Evolutionary conservation across 140 eudicot genomes (phyloP).

Genomic region (Erigeron philadelphicus): DNA sequence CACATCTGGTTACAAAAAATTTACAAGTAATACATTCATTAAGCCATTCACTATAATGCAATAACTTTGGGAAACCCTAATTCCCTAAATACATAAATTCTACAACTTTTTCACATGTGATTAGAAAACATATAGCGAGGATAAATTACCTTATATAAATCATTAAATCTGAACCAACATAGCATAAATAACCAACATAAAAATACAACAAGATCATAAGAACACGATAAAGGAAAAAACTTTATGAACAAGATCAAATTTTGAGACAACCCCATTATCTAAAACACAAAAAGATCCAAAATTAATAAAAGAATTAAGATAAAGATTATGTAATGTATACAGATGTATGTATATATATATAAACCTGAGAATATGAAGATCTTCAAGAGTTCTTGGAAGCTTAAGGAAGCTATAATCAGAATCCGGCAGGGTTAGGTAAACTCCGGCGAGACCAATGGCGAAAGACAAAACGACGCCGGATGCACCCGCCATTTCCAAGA

Average conservation of each 20-base stretch:
- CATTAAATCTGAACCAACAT: too few relatives aligned
- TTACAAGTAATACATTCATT: too few relatives aligned
- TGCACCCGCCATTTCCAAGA: conserved; percentile 51
- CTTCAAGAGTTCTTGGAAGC: conserved; percentile 74
- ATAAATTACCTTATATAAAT: background rate
- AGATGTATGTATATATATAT: background rate
- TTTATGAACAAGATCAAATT: conserved; percentile 15
- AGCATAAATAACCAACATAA: too few relatives aligned
- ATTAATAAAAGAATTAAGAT: background rate
- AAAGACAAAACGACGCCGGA: conserved; percentile 51
- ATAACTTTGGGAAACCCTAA: conserved; percentile 1
- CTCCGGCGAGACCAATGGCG: conserved; percentile 52
- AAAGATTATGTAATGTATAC: background rate
- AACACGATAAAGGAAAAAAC: background rate
- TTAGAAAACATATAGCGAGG: too few relatives aligned
- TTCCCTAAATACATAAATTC: background rate
- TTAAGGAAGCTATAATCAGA: conserved; percentile 90
- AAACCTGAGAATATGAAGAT: conserved; percentile 73
- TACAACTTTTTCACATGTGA: too few relatives aligned
- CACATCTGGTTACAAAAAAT: too few relatives aligned
- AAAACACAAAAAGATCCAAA: conserved; percentile 21
- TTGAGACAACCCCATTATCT: conserved; percentile 22
- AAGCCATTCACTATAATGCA: background rate
- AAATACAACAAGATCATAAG: too few relatives aligned
- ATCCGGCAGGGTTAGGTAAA: conserved; percentile 76